phyloP scores from a whole-genome alignment of 768 basidiomycete species.

The Astraeus odoratus region DNA sequence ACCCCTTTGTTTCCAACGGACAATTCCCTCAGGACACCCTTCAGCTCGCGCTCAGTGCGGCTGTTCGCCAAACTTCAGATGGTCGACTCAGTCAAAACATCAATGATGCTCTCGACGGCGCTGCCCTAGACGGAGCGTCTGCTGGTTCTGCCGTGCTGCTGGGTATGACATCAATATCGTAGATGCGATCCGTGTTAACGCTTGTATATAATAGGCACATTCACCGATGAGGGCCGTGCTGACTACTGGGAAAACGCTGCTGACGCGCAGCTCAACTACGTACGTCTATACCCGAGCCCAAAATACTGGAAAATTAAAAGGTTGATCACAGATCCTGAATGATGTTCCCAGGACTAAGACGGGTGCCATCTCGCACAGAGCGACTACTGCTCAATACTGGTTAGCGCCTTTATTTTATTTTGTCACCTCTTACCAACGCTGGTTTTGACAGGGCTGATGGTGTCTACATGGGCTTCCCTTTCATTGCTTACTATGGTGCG shows the following conservation, averaged over 20 bases:
- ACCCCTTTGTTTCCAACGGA: constrained; percentile 13
- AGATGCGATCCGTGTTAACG: background rate
- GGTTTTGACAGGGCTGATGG: constrained; percentile 26
- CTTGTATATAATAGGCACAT: constrained; percentile 6
- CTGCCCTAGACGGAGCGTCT: constrained; percentile 24
- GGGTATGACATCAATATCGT: constrained; percentile 8
- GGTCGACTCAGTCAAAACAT: constrained; percentile 23
- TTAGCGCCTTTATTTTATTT: background rate
- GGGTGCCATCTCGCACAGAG: constrained; percentile 37
- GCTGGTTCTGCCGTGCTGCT: constrained; percentile 19
- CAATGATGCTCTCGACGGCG: constrained; percentile 20
- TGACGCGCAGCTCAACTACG: constrained; percentile 17
- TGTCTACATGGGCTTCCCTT: constrained; percentile 40
- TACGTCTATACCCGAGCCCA: constrained; percentile 1
- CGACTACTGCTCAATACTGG: constrained; percentile 28
- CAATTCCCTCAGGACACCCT: constrained; percentile 15
- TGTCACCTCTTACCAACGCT: background rate
- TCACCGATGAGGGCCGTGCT: constrained; percentile 10
- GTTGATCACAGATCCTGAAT: constrained; percentile 21
- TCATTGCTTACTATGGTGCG: constrained; percentile 36
- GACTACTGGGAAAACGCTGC: constrained; percentile 17
- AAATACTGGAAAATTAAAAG: too few species aligned
- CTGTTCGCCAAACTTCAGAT: constrained; percentile 19
- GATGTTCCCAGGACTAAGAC: constrained; percentile 24
- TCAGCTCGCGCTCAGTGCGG: constrained; percentile 22